Conservation (phyloP, 768 basidiomycete genomes). For the Russula sp. region DNA sequence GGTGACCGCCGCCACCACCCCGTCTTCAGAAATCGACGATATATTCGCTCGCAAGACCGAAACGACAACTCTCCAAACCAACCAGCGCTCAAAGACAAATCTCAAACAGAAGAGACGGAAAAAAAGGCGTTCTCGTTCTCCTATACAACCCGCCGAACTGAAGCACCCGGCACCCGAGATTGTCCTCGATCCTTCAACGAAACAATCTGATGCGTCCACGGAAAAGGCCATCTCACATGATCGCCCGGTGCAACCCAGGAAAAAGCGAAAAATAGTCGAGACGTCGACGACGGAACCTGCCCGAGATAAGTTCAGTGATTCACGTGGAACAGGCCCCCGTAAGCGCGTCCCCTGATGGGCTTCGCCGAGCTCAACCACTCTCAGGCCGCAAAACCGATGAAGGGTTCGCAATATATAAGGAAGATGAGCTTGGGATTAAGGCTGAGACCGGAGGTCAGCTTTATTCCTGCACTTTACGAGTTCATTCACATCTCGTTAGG, state of each 20-base stretch:
- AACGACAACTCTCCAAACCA: conserved; percentile 24
- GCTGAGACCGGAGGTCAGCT: conserved; percentile 64
- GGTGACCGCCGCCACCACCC: neutral
- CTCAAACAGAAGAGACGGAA: conserved; percentile 40
- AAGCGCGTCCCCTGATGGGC: conserved; percentile 27
- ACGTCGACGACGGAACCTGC: conserved; percentile 24
- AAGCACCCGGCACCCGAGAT: conserved; percentile 43
- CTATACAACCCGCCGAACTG: conserved; percentile 24
- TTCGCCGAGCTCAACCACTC: conserved; percentile 4
- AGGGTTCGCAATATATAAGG: conserved; percentile 73
- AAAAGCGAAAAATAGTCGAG: conserved; percentile 23
- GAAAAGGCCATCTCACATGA: conserved; percentile 30
- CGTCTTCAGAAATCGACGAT: conserved; percentile 71
- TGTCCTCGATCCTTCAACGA: conserved; percentile 54
- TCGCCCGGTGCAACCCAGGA: conserved; percentile 5
- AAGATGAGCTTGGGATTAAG: conserved; percentile 69
- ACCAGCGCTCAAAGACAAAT: neutral
- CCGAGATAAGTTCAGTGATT: conserved; percentile 58
- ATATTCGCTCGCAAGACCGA: conserved; percentile 53
- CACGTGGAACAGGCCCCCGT: conserved; percentile 67
- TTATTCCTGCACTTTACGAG: conserved; percentile 12
- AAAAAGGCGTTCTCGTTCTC: conserved; percentile 32
- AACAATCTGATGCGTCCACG: conserved; percentile 20
- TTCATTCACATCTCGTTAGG: conserved; percentile 38
- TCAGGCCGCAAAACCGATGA: conserved; percentile 74